Conservation (phyloP, 2,329 filamentous ascomycete species). For the Colletotrichum theobromicola region DNA sequence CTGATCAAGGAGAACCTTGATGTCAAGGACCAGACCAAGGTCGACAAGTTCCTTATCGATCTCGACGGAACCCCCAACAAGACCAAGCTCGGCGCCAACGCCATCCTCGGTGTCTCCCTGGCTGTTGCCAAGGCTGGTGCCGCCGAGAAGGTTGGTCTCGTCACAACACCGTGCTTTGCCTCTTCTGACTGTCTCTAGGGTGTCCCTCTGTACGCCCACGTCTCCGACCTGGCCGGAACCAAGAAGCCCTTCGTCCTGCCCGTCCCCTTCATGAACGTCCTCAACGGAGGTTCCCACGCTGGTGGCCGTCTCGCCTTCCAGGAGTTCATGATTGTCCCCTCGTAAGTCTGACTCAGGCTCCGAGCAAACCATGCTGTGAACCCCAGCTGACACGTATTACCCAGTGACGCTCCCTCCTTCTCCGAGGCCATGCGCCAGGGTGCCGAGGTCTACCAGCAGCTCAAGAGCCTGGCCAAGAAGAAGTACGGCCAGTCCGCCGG, state of each 20-base stretch:
- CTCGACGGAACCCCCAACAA: conserved; percentile 88
- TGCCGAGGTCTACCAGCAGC: conserved; percentile 96
- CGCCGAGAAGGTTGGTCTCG: conserved; percentile 72
- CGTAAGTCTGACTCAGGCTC: conserved; percentile 51
- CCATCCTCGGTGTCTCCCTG: conserved; percentile 84
- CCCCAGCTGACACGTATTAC: neutral
- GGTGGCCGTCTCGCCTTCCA: conserved; percentile 95
- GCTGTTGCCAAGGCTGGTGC: conserved; percentile 88
- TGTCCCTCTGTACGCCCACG: conserved; percentile 85
- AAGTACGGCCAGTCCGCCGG: conserved; percentile 98
- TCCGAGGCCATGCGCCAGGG: conserved; percentile 95
- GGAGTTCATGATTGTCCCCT: conserved; percentile 94
- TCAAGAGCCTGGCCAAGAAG: conserved; percentile 98
- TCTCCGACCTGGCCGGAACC: conserved; percentile 86
- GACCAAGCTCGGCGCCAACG: conserved; percentile 86
- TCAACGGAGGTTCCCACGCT: conserved; percentile 91
- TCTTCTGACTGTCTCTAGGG: conserved; percentile 46
- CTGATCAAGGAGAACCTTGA: conserved; percentile 84
- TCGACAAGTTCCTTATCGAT: conserved; percentile 85
- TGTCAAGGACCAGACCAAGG: conserved; percentile 83
- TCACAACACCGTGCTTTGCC: neutral
- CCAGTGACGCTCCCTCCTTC: conserved; percentile 84
- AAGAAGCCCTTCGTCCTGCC: conserved; percentile 92
- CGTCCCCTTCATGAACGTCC: conserved; percentile 92
- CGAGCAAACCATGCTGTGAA: too few species aligned